Evolutionary conservation across 495 filamentous ascomycete genomes (phyloP).

Genomic region (Recurvomyces mirabilis): DNA sequence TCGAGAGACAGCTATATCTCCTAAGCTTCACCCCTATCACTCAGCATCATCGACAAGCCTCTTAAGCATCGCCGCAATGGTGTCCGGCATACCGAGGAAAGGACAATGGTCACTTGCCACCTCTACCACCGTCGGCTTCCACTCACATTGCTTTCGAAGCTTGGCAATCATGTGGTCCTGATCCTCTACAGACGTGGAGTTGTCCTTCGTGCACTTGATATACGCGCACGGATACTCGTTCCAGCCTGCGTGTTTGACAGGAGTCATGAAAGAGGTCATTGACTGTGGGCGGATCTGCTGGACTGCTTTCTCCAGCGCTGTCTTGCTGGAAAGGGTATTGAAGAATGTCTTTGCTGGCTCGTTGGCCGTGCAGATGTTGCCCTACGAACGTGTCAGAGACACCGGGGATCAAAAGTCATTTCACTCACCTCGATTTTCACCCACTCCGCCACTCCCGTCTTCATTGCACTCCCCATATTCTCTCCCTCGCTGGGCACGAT

Average conservation of each 20-base stretch:
- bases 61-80: neutral
- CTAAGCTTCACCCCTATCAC: too few species aligned
- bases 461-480: neutral
- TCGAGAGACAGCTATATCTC: too few species aligned
- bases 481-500: neutral
- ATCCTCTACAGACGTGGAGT: neutral
- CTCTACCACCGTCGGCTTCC: neutral
- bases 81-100: neutral
- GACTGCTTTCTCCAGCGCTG: neutral
- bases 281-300: neutral
- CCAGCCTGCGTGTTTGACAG: neutral
- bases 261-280: neutral
- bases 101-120: neutral
- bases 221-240: slow-evolving; percentile 2
- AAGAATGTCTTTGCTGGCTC: neutral
- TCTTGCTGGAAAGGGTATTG: neutral
- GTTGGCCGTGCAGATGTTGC: neutral
- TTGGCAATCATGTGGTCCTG: slow-evolving; percentile 4
- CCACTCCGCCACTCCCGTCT: neutral
- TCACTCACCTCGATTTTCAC: slow-evolving; percentile 1
- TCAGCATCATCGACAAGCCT: slow-evolving; percentile 1
- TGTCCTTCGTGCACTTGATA: slow-evolving; percentile 2
- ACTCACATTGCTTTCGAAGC: neutral
- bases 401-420: neutral
- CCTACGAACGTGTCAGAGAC: neutral